Evolutionary conservation across 2,329 filamentous ascomycete species (phyloP).

Genomic region (Xylaria sp.): DNA sequence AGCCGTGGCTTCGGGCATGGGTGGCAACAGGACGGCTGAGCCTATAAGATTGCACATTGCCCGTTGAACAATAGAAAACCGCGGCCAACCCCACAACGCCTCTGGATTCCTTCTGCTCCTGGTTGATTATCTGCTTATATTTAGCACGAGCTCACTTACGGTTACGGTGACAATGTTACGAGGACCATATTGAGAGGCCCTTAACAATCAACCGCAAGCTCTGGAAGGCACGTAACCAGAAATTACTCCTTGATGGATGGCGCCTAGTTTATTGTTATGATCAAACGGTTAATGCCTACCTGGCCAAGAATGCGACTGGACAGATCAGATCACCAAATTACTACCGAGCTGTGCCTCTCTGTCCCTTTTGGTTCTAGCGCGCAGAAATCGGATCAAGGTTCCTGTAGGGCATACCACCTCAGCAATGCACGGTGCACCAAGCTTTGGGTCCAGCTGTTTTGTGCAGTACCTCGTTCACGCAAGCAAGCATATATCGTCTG

Average conservation of each 20-base stretch:
- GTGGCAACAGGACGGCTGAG: conserved; percentile 40
- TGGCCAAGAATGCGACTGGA: conserved; percentile 29
- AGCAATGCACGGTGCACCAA: conserved; percentile 29
- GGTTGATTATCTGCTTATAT: conserved; percentile 26
- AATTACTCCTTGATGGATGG: not conserved
- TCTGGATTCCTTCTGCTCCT: conserved; percentile 36
- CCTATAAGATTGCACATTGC: conserved; percentile 43
- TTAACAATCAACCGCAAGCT: conserved; percentile 5
- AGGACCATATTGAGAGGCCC: not conserved
- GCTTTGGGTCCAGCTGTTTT: conserved; percentile 15
- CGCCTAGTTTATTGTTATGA: not conserved
- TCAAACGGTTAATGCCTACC: conserved; percentile 21
- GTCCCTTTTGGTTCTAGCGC: conserved; percentile 25
- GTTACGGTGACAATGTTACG: not conserved
- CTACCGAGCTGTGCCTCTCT: conserved; percentile 23
- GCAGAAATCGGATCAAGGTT: conserved; percentile 18
- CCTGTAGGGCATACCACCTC: conserved; percentile 26
- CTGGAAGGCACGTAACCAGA: not conserved
- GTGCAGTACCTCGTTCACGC: not conserved
- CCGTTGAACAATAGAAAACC: conserved; percentile 44
- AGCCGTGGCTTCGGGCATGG: conserved; percentile 35
- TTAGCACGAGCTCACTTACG: conserved; percentile 14
- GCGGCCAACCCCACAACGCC: conserved; percentile 44
- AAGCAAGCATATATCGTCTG: conserved; percentile 4
- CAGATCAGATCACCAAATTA: conserved; percentile 29